phyloP scores from a whole-genome alignment of 805 yeast genomes.

The Starmerella stellata region DNA sequence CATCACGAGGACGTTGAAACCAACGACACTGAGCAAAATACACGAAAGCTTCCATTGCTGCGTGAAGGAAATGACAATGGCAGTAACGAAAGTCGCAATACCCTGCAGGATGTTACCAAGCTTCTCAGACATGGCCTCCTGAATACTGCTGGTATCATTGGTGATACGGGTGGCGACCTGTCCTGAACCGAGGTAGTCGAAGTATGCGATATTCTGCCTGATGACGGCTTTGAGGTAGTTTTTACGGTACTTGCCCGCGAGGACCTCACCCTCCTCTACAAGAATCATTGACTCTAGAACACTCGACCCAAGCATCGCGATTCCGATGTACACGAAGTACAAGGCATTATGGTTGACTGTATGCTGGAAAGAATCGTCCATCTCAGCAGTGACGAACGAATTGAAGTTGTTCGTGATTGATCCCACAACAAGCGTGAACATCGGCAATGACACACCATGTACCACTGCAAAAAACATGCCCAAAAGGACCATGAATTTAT shows the following conservation, averaged over 20 bases:
- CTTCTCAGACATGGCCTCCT: slow-evolving; percentile 29
- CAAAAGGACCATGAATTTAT: slow-evolving; percentile 18
- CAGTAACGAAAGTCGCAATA: slow-evolving; percentile 25
- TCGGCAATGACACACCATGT: slow-evolving; percentile 27
- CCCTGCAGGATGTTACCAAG: slow-evolving; percentile 26
- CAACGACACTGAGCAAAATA: slow-evolving; percentile 23
- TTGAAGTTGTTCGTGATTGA: slow-evolving; percentile 25
- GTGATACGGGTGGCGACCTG: slow-evolving; percentile 29
- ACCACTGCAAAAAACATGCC: slow-evolving; percentile 23
- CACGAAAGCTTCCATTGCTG: slow-evolving; percentile 24
- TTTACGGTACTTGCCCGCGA: slow-evolving; percentile 26
- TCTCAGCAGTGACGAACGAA: slow-evolving; percentile 18
- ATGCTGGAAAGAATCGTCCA: slow-evolving; percentile 21
- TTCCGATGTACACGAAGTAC: slow-evolving; percentile 27
- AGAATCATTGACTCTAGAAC: slow-evolving; percentile 23
- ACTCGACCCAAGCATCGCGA: slow-evolving; percentile 23
- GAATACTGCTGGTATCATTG: slow-evolving; percentile 26
- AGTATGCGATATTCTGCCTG: slow-evolving; percentile 28
- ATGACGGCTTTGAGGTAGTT: slow-evolving; percentile 24
- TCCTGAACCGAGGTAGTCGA: slow-evolving; percentile 29
- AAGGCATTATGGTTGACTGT: slow-evolving; percentile 24
- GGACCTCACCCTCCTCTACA: slow-evolving; percentile 27
- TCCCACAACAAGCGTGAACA: slow-evolving; percentile 28
- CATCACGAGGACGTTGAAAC: slow-evolving; percentile 21
- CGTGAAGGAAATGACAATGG: slow-evolving; percentile 25